phyloP scores from a whole-genome alignment of 1,284 basidiomycete genomes.

The Irpex sp. region DNA sequence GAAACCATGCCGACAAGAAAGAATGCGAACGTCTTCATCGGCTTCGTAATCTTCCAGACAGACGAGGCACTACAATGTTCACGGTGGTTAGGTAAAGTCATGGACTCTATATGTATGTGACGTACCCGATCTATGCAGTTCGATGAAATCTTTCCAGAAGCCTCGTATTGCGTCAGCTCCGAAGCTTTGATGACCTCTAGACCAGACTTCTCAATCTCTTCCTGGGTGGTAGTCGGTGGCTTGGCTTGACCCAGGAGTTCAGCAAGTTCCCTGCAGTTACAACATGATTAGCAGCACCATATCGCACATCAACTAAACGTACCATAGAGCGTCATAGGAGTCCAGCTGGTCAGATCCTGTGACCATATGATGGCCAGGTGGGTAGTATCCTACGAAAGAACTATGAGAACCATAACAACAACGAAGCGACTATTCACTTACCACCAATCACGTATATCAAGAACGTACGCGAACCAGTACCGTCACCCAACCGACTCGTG shows the following conservation, averaged over 20 bases:
- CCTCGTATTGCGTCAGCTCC: slow-evolving; percentile 51
- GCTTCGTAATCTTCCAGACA: slow-evolving; percentile 80
- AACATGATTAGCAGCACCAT: neutral
- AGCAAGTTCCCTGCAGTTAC: slow-evolving; percentile 57
- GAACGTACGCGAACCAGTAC: slow-evolving; percentile 64
- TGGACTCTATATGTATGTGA: slow-evolving; percentile 11
- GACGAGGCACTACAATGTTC: slow-evolving; percentile 58
- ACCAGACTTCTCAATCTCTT: slow-evolving; percentile 80
- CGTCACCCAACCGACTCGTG: slow-evolving; percentile 25
- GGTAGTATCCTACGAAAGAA: slow-evolving; percentile 67
- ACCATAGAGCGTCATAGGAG: slow-evolving; percentile 77
- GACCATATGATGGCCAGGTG: slow-evolving; percentile 81
- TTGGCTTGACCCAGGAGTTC: slow-evolving; percentile 77
- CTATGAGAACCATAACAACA: neutral
- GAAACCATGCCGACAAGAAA: slow-evolving; percentile 83
- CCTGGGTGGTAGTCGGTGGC: slow-evolving; percentile 73
- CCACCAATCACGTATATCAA: slow-evolving; percentile 82
- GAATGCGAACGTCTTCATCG: slow-evolving; percentile 74
- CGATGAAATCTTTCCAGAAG: slow-evolving; percentile 60
- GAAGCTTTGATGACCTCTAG: slow-evolving; percentile 65
- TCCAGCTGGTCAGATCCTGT: slow-evolving; percentile 72
- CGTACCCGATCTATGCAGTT: slow-evolving; percentile 76
- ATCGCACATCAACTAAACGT: slow-evolving; percentile 25
- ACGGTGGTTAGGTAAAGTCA: slow-evolving; percentile 6
- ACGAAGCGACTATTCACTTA: slow-evolving; percentile 24